Evolutionary conservation across 1,284 basidiomycete species (phyloP), one percentile per base, ranked within the genome.

Genomic region (Spongispora temasekensis): DNA sequence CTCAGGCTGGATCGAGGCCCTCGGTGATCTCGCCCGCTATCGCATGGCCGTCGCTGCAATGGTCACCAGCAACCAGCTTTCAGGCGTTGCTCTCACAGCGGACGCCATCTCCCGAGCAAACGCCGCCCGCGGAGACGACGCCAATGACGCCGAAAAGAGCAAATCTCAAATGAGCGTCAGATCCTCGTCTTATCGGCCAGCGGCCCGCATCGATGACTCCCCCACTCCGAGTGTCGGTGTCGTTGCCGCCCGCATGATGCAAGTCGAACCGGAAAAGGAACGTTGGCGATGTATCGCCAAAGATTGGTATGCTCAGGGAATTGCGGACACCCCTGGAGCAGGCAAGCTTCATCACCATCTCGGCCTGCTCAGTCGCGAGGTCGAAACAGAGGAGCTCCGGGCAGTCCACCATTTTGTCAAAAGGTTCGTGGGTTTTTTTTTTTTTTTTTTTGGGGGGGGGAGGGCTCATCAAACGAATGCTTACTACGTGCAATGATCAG

Each of bases 381-480:
- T 85, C 23, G 89, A 91, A 60, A 85, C 83, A 1, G 93, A 97
- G 67, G 95, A 97, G 65, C 75, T 96, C n/a, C 82, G 89, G 9
- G 88, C 89, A 0, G 82, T 98, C 12, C 97, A 99, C 73, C 97
- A 98, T 75, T 97, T 96, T 67, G 84, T 89, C n/a, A 98, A 98
- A 78, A 97, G 94, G 94, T 94, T 40, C 56, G 83, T 76, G 1
- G 51, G 35, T 53, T 0, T 48, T 15, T 63, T 31, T n/a, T n/a
- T n/a, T n/a, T n/a, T n/a, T n/a, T n/a, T n/a, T n/a, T n/a, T n/a
- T n/a, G n/a, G n/a, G n/a, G n/a, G n/a, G n/a, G n/a, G n/a, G n/a
- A n/a, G 19, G 6, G n/a, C 57, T 50, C 46, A 9, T 46, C 50
- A 42, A 19, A 56, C 52, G 17, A 4, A 31, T 19, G 6, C 42